Base-by-base conservation (phyloP, 2,329 filamentous ascomycete species). In the Rhinocladiella mackenziei region DNA sequence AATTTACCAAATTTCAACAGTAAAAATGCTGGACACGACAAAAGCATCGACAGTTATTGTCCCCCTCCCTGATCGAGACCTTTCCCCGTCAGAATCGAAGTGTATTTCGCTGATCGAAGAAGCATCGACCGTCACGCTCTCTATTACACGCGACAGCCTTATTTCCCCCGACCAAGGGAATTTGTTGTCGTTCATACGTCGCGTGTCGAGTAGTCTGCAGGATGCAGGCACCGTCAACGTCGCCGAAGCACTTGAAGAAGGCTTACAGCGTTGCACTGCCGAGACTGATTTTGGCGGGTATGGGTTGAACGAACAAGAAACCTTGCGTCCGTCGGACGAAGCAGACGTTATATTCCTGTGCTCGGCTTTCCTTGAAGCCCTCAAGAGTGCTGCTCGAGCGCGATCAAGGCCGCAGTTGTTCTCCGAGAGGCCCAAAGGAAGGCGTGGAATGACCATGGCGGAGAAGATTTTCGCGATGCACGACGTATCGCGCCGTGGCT, bases 391-490 rank as follows among this genome's bases (percentile, higher is more conserved):
- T 6, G 39, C 23, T 3, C 11, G 45, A 31, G 45, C 39, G 8
- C 15, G 17, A 11, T 19, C 25, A 5, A 42, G 13, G 11, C 32
- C 39, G 31, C n/a, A 8, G 20, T 22, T 22, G 17, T 20, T 43
- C 4, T 20, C 17, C 6, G 3, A n/a, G 5, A 32, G 39, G 15
- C 45, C 45, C 2, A 32, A 23, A 6, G 45, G 33, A 15, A 29
- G 45, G 17, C 32, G 45, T 4, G 33, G 54, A 15, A 72, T 73
- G 68, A 70, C 62, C 0, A 44, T 71, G 1, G 62, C 62, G 2
- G 68, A 71, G 51, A 72, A 72, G 54, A 70, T 73, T 26, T 66
- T 72, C 49, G 67, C 68, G 0, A 45, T 62, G 8, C 68, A 71
- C 53, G 66, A 68, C 50, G 56, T 69, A 1, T 51, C 58, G 1